Percentiles rank a stretch among this genome's conserved stretches.
Conservation (phyloP, 345 rosid species). For the Brassica juncea region DNA sequence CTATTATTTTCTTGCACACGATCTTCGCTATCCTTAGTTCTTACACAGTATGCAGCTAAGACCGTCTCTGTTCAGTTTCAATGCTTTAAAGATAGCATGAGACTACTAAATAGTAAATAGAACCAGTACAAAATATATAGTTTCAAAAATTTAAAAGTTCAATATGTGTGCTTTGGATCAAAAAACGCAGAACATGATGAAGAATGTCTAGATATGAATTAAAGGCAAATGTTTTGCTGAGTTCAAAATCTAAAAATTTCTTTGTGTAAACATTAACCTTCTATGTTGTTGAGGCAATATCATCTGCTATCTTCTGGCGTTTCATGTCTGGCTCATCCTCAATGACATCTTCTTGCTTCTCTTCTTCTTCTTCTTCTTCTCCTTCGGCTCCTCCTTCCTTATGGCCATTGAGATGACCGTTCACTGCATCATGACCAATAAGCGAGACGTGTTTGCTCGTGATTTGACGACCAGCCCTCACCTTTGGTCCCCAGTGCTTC, state of each 20-base stretch:
- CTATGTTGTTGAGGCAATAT: slow-evolving; percentile 30
- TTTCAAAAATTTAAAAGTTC: not conserved
- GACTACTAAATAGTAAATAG: not conserved
- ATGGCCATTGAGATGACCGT: slow-evolving; percentile 59
- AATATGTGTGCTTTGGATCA: not conserved
- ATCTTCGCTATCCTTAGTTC: too few relatives aligned
- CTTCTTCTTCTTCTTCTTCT: slow-evolving; percentile 46
- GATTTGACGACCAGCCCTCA: slow-evolving; percentile 92
- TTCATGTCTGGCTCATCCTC: slow-evolving; percentile 36
- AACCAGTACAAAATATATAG: not conserved
- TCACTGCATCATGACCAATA: slow-evolving; percentile 86
- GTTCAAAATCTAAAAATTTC: not conserved
- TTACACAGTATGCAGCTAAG: not conserved
- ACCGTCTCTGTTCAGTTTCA: not conserved
- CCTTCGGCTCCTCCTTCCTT: slow-evolving; percentile 34
- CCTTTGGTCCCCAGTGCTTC: slow-evolving; percentile 99
- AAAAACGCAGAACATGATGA: slow-evolving; percentile 4
- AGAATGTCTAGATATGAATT: not conserved
- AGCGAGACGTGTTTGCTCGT: slow-evolving; percentile 95
- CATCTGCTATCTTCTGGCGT: slow-evolving; percentile 37
- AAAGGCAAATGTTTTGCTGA: not conserved
- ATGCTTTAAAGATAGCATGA: not conserved
- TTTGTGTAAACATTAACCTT: not conserved
- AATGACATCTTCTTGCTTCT: slow-evolving; percentile 11
- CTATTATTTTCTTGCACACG: not conserved